Evolutionary conservation across 2,329 filamentous ascomycete genomes (phyloP).

Genomic region (Chrysoporthe deuterocubensis): DNA sequence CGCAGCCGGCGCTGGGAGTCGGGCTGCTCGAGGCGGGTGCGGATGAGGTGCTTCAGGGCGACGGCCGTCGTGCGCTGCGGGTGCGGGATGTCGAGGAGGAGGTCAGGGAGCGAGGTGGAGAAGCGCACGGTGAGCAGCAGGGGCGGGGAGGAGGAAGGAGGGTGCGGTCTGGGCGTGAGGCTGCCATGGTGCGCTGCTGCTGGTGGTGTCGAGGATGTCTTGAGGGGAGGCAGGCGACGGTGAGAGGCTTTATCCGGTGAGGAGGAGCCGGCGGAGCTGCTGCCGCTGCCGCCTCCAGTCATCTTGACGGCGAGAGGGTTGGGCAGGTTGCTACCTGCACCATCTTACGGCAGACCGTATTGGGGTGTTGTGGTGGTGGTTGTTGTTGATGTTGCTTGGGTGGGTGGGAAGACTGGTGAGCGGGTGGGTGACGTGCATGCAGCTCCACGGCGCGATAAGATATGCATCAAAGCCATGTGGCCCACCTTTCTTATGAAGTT

Average conservation of each 20-base stretch:
- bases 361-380: background rate
- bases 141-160: conserved; percentile 38
- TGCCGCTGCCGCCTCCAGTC: conserved; percentile 14
- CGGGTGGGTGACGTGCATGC: background rate
- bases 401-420: no score
- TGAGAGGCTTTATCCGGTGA: conserved; percentile 18
- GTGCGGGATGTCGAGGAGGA: conserved; percentile 73
- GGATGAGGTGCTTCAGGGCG: conserved; percentile 81
- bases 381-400: background rate
- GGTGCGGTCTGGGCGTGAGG: conserved; percentile 8
- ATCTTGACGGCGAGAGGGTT: conserved; percentile 17
- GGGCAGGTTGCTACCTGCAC: background rate
- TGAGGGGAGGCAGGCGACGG: conserved; percentile 16
- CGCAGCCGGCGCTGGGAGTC: conserved; percentile 74
- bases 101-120: conserved; percentile 81
- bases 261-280: conserved; percentile 25
- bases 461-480: background rate
- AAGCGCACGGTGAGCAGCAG: conserved; percentile 89
- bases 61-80: conserved; percentile 74
- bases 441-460: background rate
- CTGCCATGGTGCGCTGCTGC: conserved; percentile 11
- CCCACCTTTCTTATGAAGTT: background rate
- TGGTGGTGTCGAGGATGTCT: conserved; percentile 7
- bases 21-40: conserved; percentile 66
- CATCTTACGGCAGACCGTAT: conserved; percentile 8